Conservation (phyloP, 148 eudicot species). For the Pharnaceum exiguum region DNA sequence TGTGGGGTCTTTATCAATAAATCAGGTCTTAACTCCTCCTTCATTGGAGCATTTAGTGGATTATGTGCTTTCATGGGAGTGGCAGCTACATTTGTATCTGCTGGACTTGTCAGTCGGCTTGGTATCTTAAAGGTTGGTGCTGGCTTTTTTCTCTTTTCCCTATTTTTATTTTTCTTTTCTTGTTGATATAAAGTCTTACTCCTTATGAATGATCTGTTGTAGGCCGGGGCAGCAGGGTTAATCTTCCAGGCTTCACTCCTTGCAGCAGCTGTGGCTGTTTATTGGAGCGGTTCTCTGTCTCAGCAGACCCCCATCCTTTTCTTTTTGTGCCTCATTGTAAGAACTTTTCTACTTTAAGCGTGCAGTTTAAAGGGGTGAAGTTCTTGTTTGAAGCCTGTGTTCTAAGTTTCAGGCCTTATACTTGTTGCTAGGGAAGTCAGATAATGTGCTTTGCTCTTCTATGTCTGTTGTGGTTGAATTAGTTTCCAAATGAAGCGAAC, state of each 20-base stretch:
- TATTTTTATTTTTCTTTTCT: conserved; percentile 3
- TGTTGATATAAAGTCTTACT: conserved; percentile 1
- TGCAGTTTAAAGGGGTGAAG: too few relatives aligned
- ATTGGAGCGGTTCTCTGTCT: conserved; percentile 76
- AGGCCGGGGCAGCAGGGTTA: conserved; percentile 97
- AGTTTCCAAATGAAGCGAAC: neutral
- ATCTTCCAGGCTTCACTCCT: conserved; percentile 82
- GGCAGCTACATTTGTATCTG: conserved; percentile 88
- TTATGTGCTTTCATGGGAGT: conserved; percentile 96
- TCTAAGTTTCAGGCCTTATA: too few relatives aligned
- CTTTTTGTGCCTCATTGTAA: conserved; percentile 78
- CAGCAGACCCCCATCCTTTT: conserved; percentile 60
- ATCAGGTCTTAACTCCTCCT: conserved; percentile 85
- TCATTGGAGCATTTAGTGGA: conserved; percentile 88
- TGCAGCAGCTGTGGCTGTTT: conserved; percentile 73
- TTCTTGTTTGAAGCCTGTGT: neutral
- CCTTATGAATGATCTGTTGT: conserved; percentile 12
- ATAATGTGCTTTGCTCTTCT: neutral
- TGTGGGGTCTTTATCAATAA: neutral
- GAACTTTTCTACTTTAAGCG: too few relatives aligned
- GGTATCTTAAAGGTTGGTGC: conserved; percentile 79
- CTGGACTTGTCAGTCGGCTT: conserved; percentile 57
- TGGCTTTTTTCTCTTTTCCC: neutral
- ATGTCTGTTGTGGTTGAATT: neutral
- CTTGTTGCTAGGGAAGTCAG: neutral